phyloP scores from a whole-genome alignment of 169 alveolate species.

The Eimeria brunetti region DNA sequence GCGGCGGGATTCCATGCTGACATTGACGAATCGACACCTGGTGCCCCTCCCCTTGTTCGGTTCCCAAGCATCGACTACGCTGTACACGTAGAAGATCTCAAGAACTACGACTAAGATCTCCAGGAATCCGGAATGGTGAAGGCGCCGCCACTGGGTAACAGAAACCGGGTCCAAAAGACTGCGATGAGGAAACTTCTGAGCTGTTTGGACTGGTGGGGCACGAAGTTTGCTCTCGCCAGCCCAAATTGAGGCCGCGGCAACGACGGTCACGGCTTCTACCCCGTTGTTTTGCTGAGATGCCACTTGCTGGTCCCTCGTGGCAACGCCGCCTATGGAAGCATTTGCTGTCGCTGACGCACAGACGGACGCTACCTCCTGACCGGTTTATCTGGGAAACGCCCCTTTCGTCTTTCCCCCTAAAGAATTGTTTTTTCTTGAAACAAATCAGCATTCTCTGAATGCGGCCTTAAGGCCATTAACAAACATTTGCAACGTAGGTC shows the following conservation, averaged over 20 bases:
- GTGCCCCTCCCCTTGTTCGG: conserved; percentile 46
- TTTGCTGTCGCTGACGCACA: background rate
- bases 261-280: background rate
- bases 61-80: conserved; percentile 69
- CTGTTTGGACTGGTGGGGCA: conserved; percentile 2
- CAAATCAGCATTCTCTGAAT: background rate
- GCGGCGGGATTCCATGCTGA: conserved; percentile 62
- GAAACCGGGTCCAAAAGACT: background rate
- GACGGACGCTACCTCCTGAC: background rate
- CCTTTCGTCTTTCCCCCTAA: background rate
- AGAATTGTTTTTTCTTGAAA: background rate
- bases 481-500: background rate
- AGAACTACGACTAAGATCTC: background rate
- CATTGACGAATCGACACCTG: conserved; percentile 23
- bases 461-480: background rate
- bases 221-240: background rate
- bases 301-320: background rate
- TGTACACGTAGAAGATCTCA: conserved; percentile 54
- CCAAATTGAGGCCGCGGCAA: background rate
- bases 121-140: background rate
- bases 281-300: background rate
- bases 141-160: background rate
- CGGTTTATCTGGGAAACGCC: background rate
- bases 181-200: background rate
- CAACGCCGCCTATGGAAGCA: background rate